Base-by-base conservation (phyloP, 2,329 filamentous ascomycete genomes). In the Colletotrichum lindemuthianum region DNA sequence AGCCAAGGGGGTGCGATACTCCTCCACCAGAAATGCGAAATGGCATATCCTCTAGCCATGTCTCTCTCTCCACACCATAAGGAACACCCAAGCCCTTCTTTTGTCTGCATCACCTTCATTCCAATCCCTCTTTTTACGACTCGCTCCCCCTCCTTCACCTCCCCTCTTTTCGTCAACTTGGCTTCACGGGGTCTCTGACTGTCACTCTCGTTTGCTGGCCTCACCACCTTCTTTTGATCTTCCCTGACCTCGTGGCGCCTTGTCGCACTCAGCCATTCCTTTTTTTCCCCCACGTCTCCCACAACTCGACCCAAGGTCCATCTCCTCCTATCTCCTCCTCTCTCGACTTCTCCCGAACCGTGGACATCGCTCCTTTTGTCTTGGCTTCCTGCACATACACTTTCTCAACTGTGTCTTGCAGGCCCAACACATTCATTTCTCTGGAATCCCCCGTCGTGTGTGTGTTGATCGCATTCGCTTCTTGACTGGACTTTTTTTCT, bases 391-490 rank as follows among this genome's bases (percentile, higher is more conserved):
- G 54, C 55, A 24, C 24, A 24, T 24, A 24, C 24, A 24, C 24
- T 24, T 24, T 24, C 24, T 24, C 24, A 24, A 24, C 24, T 24
- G 24, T 24, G 24, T 47, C 41, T 50, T 34, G 39, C 52, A 61
- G 41, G 47, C 39, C 53, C 50, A 45, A 12, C 53, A 59, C 63
- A 15, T 64, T 66, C 63, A 53, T 64, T 66, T 55, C 60, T 47
- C 51, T 56, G 40, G 51, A 51, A 61, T 24, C 24, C 36, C 58
- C 51, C 51, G 45, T 63, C 59, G 33, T 47, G 49, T 53, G 58
- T 66, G 67, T 68, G 67, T 68, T 68, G 67, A 68, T 57, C 67
- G 65, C 67, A 68, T 67, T 56, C 60, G 47, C 59, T 65, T 68
- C 59, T 56, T 47, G 58, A 48, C 51, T 57, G 51, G 51, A 48